Evolutionary conservation across 495 filamentous ascomycete species (phyloP).

Genomic region (Lasiosphaeria miniovina): DNA sequence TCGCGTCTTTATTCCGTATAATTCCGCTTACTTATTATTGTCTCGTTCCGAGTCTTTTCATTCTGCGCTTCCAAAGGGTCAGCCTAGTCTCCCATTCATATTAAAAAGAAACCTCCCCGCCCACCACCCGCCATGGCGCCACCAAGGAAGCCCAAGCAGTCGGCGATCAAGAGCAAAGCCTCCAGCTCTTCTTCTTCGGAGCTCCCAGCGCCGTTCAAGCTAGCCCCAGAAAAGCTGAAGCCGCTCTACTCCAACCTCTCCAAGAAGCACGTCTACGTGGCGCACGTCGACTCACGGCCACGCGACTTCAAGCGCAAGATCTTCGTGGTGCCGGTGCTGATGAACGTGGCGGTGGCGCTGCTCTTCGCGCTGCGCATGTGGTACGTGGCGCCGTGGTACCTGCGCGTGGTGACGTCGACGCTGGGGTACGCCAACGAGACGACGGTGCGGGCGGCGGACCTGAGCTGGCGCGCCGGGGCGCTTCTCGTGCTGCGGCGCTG

Average conservation of each 20-base stretch:
- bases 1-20: too few relatives aligned
- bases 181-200: slow-evolving; percentile 20
- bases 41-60: too few relatives aligned
- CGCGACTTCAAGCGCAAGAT: slow-evolving; percentile 67
- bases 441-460: slow-evolving; percentile 53
- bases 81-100: too few relatives aligned
- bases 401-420: slow-evolving; percentile 55
- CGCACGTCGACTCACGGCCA: slow-evolving; percentile 68
- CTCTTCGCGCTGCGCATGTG: slow-evolving; percentile 61
- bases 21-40: too few relatives aligned
- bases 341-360: slow-evolving; percentile 61
- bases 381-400: slow-evolving; percentile 62
- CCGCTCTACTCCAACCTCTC: slow-evolving; percentile 62
- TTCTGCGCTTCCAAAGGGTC: too few relatives aligned
- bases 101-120: too few relatives aligned
- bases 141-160: slow-evolving; percentile 9
- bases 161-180: slow-evolving; percentile 16
- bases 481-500: slow-evolving; percentile 52
- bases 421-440: slow-evolving; percentile 58
- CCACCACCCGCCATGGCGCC: neutral
- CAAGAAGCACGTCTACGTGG: slow-evolving; percentile 67
- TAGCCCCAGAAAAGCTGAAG: slow-evolving; percentile 53
- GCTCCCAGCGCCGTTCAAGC: slow-evolving; percentile 55
- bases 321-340: slow-evolving; percentile 66
- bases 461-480: slow-evolving; percentile 49